phyloP scores from a whole-genome alignment of 495 filamentous ascomycete genomes.

The Aspergillus nanangensis region DNA sequence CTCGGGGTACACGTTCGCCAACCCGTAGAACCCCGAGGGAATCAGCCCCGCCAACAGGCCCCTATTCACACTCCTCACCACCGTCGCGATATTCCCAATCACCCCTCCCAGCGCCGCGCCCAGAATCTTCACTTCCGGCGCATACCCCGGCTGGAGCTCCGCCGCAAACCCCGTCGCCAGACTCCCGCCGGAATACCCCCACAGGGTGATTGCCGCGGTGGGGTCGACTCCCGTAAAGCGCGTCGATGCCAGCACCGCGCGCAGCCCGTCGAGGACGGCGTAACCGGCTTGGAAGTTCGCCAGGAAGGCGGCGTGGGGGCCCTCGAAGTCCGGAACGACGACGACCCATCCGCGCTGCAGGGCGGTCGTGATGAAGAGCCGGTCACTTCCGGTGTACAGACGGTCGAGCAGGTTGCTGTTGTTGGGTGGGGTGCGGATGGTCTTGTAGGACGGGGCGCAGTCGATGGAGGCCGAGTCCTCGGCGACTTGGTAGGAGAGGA shows the following conservation, averaged over 20 bases:
- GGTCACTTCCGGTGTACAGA: background rate
- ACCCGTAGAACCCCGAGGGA: constrained; percentile 10
- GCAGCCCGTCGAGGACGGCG: constrained; percentile 1
- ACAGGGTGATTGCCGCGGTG: constrained; percentile 25
- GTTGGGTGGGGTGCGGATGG: too few relatives aligned
- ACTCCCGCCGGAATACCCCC: constrained; percentile 51
- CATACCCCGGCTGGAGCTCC: constrained; percentile 44
- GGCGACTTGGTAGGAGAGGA: constrained; percentile 40
- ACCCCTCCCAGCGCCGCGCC: constrained; percentile 42
- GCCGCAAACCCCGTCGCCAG: constrained; percentile 44
- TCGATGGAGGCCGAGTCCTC: constrained; percentile 33
- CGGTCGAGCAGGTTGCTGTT: background rate
- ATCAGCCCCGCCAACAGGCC: constrained; percentile 8
- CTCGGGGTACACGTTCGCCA: constrained; percentile 13
- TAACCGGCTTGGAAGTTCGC: background rate
- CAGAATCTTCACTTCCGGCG: constrained; percentile 41
- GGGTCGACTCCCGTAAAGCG: background rate
- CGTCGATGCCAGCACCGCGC: background rate
- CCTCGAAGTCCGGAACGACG: constrained; percentile 4
- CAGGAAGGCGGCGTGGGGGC: background rate
- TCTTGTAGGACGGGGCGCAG: constrained; percentile 20
- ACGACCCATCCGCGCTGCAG: constrained; percentile 1
- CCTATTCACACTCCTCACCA: constrained; percentile 7
- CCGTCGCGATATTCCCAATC: constrained; percentile 10
- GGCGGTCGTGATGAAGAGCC: background rate